Conservation (phyloP, 768 basidiomycete species). For the Tulasnella sp. region DNA sequence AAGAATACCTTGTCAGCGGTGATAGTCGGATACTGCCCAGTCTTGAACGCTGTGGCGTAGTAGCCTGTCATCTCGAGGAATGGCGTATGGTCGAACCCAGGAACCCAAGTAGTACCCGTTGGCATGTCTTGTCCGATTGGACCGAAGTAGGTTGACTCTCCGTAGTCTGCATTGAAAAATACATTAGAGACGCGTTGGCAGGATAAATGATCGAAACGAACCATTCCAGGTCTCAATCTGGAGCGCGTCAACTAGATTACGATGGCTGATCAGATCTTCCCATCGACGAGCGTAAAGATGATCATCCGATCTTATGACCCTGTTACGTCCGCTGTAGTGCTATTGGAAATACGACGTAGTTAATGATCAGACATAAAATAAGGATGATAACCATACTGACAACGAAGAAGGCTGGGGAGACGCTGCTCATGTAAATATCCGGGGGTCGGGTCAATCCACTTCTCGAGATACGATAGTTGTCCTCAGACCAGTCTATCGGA, state of each 20-base stretch:
- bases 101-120: conserved; percentile 55
- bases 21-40: conserved; percentile 47
- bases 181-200: not conserved
- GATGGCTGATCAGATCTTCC: conserved; percentile 48
- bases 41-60: conserved; percentile 50
- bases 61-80: conserved; percentile 23
- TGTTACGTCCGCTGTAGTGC: conserved; percentile 46
- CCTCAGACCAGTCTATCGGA: conserved; percentile 9
- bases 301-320: conserved; percentile 50
- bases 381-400: conserved; percentile 10
- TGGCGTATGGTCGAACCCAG: conserved; percentile 39
- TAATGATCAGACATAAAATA: not conserved
- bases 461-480: not conserved
- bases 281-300: conserved; percentile 52
- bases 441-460: conserved; percentile 19
- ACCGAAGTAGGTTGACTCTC: conserved; percentile 66
- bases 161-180: conserved; percentile 36
- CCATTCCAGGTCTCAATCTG: conserved; percentile 61
- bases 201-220: conserved; percentile 9
- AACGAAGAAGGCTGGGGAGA: conserved; percentile 71
- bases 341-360: not conserved
- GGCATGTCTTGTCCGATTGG: conserved; percentile 48
- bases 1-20: conserved; percentile 34
- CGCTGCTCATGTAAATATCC: conserved; percentile 31
- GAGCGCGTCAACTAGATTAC: conserved; percentile 35